Evolutionary conservation across 1,284 basidiomycete genomes (phyloP).

Genomic region (Retiboletus flavoniger): DNA sequence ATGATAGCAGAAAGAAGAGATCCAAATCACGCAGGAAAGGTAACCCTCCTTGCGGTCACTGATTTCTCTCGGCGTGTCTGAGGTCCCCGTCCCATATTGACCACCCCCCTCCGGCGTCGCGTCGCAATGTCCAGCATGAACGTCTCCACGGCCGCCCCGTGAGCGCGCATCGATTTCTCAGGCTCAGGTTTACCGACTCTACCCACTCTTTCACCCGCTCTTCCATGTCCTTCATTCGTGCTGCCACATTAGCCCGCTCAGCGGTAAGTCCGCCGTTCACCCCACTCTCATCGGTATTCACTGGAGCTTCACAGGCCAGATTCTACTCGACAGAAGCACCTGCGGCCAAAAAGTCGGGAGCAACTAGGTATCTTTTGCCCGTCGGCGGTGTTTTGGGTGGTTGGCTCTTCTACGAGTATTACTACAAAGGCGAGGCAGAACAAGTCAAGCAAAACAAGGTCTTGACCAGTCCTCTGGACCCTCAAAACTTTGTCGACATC

Average conservation of each 20-base stretch:
- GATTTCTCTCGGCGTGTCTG: conserved; percentile 29
- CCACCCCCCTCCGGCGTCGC: background rate
- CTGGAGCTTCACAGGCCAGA: conserved; percentile 30
- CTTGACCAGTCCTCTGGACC: conserved; percentile 67
- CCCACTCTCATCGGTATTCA: background rate
- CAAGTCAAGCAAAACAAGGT: conserved; percentile 43
- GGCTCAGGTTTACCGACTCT: conserved; percentile 12
- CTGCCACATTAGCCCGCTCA: conserved; percentile 40
- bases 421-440: conserved; percentile 20
- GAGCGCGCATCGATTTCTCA: conserved; percentile 18
- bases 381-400: conserved; percentile 33
- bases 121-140: background rate
- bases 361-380: conserved; percentile 39
- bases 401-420: conserved; percentile 23
- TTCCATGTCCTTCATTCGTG: conserved; percentile 48
- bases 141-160: background rate
- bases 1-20: conserved; percentile 5
- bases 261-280: conserved; percentile 27
- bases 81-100: conserved; percentile 20
- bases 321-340: conserved; percentile 47
- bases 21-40: conserved; percentile 15
- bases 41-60: no score
- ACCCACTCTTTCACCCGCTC: background rate
- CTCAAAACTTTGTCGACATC: conserved; percentile 75
- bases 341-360: conserved; percentile 43